Conservation (phyloP, 2,329 filamentous ascomycete species). For the Penicillium sp. region DNA sequence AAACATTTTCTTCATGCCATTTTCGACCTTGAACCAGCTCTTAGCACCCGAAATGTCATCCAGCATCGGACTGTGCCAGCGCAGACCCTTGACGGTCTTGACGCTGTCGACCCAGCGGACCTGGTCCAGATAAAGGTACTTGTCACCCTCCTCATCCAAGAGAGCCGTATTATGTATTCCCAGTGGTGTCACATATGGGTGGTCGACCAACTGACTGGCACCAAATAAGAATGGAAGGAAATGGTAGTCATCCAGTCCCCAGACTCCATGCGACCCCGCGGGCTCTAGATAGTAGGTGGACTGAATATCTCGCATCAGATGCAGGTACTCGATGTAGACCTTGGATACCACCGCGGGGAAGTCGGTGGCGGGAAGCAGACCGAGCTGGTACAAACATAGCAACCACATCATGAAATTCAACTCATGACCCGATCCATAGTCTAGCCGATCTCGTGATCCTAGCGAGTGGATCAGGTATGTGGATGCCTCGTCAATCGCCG, state of each 20-base stretch:
- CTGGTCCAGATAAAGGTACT: slow-evolving; percentile 88
- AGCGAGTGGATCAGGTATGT: slow-evolving; percentile 79
- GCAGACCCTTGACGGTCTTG: slow-evolving; percentile 87
- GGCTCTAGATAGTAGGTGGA: slow-evolving; percentile 94
- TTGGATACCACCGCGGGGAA: slow-evolving; percentile 69
- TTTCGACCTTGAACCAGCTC: slow-evolving; percentile 87
- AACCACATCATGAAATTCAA: slow-evolving; percentile 97
- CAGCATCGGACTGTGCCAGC: slow-evolving; percentile 97
- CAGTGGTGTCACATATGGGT: slow-evolving; percentile 70
- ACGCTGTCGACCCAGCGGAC: slow-evolving; percentile 92
- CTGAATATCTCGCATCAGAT: slow-evolving; percentile 81
- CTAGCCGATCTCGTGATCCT: slow-evolving; percentile 78
- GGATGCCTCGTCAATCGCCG: slow-evolving; percentile 63
- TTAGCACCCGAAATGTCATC: slow-evolving; percentile 92
- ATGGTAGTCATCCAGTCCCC: slow-evolving; percentile 96
- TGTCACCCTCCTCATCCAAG: slow-evolving; percentile 74
- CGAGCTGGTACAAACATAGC: slow-evolving; percentile 81
- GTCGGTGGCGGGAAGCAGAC: slow-evolving; percentile 56
- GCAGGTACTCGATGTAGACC: slow-evolving; percentile 76
- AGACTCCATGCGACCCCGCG: slow-evolving; percentile 93
- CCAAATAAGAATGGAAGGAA: slow-evolving; percentile 95
- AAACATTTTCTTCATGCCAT: slow-evolving; percentile 96
- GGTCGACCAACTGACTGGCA: slow-evolving; percentile 78
- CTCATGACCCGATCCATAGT: slow-evolving; percentile 96
- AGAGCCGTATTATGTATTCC: slow-evolving; percentile 83